Evolutionary conservation across 768 basidiomycete genomes (phyloP).

Genomic region (Pilatotrama ljubarskyi): DNA sequence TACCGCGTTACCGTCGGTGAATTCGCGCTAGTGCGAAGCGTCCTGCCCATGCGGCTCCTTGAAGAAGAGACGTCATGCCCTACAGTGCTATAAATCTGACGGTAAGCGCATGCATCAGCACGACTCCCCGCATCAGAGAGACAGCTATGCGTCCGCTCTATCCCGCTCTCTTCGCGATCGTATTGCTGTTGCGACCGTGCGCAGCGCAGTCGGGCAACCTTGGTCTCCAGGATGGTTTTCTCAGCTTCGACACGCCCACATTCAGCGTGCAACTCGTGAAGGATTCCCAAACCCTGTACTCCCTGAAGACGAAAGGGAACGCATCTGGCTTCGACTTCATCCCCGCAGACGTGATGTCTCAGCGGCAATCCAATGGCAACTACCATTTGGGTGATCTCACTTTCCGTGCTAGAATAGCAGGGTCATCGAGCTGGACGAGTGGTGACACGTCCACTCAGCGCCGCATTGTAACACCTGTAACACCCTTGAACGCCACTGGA

Average conservation of each 20-base stretch:
- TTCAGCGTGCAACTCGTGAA: slow-evolving; percentile 51
- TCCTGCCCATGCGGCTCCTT: not conserved
- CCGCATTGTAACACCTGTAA: slow-evolving; percentile 41
- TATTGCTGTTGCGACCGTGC: not conserved
- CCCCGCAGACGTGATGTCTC: slow-evolving; percentile 50
- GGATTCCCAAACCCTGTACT: slow-evolving; percentile 57
- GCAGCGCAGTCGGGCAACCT: slow-evolving; percentile 33
- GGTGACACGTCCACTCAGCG: slow-evolving; percentile 48
- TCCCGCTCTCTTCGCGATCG: not conserved
- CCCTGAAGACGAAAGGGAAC: slow-evolving; percentile 40
- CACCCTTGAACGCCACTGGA: slow-evolving; percentile 40
- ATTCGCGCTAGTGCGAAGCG: not conserved
- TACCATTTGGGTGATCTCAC: slow-evolving; percentile 60
- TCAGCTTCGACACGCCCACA: slow-evolving; percentile 45
- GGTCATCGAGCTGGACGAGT: slow-evolving; percentile 46
- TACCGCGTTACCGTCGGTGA: not conserved
- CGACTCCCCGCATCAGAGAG: not conserved
- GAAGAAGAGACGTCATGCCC: not conserved
- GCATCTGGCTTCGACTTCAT: slow-evolving; percentile 50
- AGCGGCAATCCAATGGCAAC: slow-evolving; percentile 47
- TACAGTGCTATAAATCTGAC: not conserved
- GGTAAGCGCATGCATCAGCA: not conserved
- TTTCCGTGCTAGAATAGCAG: slow-evolving; percentile 48
- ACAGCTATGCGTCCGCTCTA: not conserved
- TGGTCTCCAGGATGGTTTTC: slow-evolving; percentile 48